A percentile compares a stretch with the other conserved stretches of the same genome.
phyloP scores from a whole-genome alignment of 75 land plant genomes.

The Sequoiadendron giganteum region DNA sequence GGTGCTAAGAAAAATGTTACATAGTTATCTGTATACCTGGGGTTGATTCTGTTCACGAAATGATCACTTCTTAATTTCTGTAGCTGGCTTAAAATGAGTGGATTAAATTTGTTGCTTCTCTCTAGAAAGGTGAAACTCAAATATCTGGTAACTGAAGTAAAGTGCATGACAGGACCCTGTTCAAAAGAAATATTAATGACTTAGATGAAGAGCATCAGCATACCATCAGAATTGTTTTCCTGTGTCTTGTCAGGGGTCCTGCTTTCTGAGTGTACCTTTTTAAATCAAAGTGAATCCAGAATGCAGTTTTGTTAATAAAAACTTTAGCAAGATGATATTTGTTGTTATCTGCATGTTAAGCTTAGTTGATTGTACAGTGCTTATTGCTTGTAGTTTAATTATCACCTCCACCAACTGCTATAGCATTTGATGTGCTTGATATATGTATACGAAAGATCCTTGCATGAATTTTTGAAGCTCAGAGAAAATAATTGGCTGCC shows the following conservation, averaged over 20 bases:
- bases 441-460: background rate
- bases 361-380: too few relatives aligned
- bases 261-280: background rate
- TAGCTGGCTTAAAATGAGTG: background rate
- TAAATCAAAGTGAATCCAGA: background rate
- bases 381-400: background rate
- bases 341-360: background rate
- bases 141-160: background rate
- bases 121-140: background rate
- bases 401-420: background rate
- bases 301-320: background rate
- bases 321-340: background rate
- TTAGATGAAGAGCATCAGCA: conserved; percentile 1
- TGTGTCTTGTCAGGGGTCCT: background rate
- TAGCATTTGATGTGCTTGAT: background rate
- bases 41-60: background rate
- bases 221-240: background rate
- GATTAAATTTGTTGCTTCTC: background rate
- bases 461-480: background rate
- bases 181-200: background rate
- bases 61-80: background rate
- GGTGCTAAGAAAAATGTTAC: background rate
- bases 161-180: background rate
- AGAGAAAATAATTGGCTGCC: background rate
- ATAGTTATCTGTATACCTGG: background rate